Evolutionary conservation across 2,329 filamentous ascomycete species (phyloP).

Genomic region (Hypoxylon sp.): DNA sequence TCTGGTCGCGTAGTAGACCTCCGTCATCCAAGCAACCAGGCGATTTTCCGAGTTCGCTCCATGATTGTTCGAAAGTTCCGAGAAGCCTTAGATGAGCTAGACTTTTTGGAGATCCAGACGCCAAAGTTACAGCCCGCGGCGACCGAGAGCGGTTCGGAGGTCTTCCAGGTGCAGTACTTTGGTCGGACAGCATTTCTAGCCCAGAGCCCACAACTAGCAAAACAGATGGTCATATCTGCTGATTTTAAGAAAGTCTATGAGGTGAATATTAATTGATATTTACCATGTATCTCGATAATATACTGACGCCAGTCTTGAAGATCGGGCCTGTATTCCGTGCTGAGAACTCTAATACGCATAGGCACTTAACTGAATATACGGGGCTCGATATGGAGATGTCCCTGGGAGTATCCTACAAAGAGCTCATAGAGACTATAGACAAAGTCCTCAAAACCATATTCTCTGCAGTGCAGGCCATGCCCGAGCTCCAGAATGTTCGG

Average conservation of each 20-base stretch:
- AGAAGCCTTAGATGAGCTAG: conserved; percentile 77
- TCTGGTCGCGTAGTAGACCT: conserved; percentile 85
- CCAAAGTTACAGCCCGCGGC: conserved; percentile 91
- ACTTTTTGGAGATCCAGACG: conserved; percentile 93
- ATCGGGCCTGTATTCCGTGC: conserved; percentile 92
- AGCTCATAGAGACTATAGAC: conserved; percentile 84
- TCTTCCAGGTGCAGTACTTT: conserved; percentile 94
- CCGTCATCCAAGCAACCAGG: conserved; percentile 78
- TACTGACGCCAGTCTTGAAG: conserved; percentile 78
- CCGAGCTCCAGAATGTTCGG: conserved; percentile 83
- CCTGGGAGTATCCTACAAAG: conserved; percentile 89
- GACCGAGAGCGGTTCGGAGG: conserved; percentile 90
- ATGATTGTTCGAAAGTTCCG: conserved; percentile 70
- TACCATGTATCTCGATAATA: not conserved
- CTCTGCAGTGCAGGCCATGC: conserved; percentile 65
- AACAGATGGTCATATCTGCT: conserved; percentile 91
- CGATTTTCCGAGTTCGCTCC: conserved; percentile 26
- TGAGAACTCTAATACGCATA: conserved; percentile 95
- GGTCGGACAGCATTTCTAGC: conserved; percentile 88
- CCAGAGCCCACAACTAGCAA: conserved; percentile 91
- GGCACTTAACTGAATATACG: conserved; percentile 94
- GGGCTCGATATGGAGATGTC: conserved; percentile 94
- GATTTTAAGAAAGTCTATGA: conserved; percentile 74
- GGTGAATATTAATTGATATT: conserved; percentile 4
- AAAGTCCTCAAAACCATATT: conserved; percentile 86